Conservation (phyloP, 2,329 filamentous ascomycete genomes). For the Ascochyta lentis region DNA sequence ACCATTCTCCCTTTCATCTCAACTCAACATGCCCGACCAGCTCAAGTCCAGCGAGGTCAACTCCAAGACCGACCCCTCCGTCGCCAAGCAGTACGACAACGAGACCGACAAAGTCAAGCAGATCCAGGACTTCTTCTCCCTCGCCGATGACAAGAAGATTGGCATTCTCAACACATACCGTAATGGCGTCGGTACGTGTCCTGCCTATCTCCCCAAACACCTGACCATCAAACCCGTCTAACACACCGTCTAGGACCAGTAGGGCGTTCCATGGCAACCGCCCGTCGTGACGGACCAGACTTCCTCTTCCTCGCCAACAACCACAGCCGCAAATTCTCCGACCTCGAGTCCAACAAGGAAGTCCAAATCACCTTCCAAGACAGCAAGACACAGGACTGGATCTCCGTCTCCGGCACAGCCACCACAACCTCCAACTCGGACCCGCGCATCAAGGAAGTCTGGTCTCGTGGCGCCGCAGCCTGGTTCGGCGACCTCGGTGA, state of each 20-base stretch:
- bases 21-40: conserved; percentile 54
- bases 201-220: not conserved
- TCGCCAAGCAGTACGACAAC: conserved; percentile 58
- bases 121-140: conserved; percentile 56
- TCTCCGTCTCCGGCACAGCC: conserved; percentile 54
- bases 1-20: conserved; percentile 26
- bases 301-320: conserved; percentile 59
- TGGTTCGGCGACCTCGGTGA: conserved; percentile 61
- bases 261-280: conserved; percentile 57
- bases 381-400: conserved; percentile 56
- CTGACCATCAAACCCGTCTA: conserved; percentile 8
- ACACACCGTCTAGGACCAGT: conserved; percentile 43
- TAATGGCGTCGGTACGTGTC: conserved; percentile 46
- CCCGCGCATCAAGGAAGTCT: conserved; percentile 58
- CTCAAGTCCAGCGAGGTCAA: conserved; percentile 51
- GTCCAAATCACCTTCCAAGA: conserved; percentile 57
- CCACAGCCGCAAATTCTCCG: conserved; percentile 56
- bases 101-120: conserved; percentile 54
- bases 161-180: conserved; percentile 53
- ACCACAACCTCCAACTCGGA: conserved; percentile 53
- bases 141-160: conserved; percentile 56
- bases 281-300: conserved; percentile 63
- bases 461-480: conserved; percentile 47
- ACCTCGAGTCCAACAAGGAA: conserved; percentile 52
- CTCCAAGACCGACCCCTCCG: conserved; percentile 55